Evolutionary conservation across 345 rosid species (phyloP).

Genomic region (Aquilaria yunnanensis): DNA sequence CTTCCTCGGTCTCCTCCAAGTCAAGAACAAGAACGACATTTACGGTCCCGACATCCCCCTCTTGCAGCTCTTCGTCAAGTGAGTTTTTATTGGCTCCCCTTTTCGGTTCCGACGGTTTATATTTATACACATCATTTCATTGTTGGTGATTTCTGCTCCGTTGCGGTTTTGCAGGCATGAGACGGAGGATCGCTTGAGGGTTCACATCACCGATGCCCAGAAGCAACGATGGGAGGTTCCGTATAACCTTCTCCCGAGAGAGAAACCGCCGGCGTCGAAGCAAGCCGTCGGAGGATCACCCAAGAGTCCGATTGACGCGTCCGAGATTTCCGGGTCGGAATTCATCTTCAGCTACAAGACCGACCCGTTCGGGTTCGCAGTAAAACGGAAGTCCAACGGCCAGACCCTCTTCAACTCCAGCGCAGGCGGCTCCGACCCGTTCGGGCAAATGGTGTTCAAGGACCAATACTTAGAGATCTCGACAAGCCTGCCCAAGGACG

Average conservation of each 20-base stretch:
- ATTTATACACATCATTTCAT: slow-evolving; percentile 2
- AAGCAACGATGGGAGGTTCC: slow-evolving; percentile 96
- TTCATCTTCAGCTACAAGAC: slow-evolving; percentile 54
- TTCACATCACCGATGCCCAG: slow-evolving; percentile 81
- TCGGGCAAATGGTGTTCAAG: slow-evolving; percentile 70
- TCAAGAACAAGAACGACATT: slow-evolving; percentile 61
- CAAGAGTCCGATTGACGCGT: slow-evolving; percentile 37
- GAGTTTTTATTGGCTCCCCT: slow-evolving; percentile 6
- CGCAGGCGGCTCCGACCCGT: slow-evolving; percentile 40
- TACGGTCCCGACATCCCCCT: slow-evolving; percentile 82
- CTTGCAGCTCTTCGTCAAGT: slow-evolving; percentile 84
- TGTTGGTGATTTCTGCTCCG: slow-evolving; percentile 6
- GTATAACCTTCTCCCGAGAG: slow-evolving; percentile 73
- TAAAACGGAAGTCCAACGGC: slow-evolving; percentile 71
- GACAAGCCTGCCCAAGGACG: slow-evolving; percentile 71
- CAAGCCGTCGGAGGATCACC: slow-evolving; percentile 41
- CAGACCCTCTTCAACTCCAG: slow-evolving; percentile 75
- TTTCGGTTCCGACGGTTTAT: no score
- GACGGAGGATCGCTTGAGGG: slow-evolving; percentile 65
- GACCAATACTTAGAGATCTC: slow-evolving; percentile 98
- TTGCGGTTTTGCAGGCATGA: slow-evolving; percentile 56
- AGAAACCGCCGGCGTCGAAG: slow-evolving; percentile 50
- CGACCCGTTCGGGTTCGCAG: slow-evolving; percentile 88
- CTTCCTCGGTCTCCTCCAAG: slow-evolving; percentile 70
- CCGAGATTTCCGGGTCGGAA: slow-evolving; percentile 58